phyloP scores from a whole-genome alignment of 2,329 filamentous ascomycete species.

The Fusarium tupiense region DNA sequence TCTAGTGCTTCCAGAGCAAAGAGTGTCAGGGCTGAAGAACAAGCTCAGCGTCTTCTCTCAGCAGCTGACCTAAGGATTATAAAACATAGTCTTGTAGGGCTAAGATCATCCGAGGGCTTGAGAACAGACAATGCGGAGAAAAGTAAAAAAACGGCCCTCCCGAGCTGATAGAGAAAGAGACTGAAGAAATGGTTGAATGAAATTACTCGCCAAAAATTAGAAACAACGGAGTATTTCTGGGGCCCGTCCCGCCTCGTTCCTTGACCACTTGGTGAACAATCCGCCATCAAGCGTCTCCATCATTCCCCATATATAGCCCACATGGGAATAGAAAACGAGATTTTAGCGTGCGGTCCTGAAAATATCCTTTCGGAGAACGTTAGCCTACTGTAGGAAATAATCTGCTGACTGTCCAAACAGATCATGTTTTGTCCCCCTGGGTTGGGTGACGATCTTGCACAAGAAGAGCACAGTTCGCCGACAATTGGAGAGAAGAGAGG shows the following conservation, averaged over 20 bases:
- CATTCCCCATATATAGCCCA: conserved; percentile 7
- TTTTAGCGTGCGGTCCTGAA: not conserved
- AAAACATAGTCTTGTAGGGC: not conserved
- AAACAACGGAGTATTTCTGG: not conserved
- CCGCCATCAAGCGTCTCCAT: not conserved
- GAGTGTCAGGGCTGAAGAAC: not conserved
- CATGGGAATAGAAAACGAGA: not conserved
- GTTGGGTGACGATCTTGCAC: conserved; percentile 20
- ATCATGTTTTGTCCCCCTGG: conserved; percentile 8
- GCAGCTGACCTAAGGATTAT: not conserved
- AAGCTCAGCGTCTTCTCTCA: not conserved
- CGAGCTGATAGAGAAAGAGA: not conserved
- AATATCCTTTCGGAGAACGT: not conserved
- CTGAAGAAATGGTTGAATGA: not conserved
- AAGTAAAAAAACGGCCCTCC: not conserved
- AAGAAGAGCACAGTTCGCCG: conserved; percentile 6
- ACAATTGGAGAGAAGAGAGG: not conserved
- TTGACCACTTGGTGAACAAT: not conserved
- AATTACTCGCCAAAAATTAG: not conserved
- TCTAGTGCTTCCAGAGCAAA: not conserved
- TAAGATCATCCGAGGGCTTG: not conserved
- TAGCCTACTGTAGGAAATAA: not conserved
- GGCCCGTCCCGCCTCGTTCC: not conserved
- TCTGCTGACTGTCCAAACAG: not conserved
- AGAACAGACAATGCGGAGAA: conserved; percentile 27